These are phyloP conservation scores for Colletotrichum viniferum DNA, from an alignment of 2,329 filamentous ascomycete genomes.

Conservation along the genomic window DNA sequence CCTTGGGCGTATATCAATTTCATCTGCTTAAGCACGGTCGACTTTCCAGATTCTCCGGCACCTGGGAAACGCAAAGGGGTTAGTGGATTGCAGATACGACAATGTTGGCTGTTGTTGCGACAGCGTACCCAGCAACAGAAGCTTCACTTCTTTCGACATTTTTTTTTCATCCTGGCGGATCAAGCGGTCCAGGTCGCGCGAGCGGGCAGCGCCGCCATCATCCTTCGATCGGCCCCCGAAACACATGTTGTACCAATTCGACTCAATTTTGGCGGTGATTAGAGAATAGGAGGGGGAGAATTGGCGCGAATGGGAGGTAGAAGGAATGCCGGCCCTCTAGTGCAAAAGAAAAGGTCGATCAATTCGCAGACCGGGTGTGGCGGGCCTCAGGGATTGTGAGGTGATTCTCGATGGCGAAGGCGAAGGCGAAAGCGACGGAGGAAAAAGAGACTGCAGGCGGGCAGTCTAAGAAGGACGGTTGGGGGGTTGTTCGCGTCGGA, in stretches of 20 bases:
- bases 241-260: constrained; percentile 56
- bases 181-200: constrained; percentile 82
- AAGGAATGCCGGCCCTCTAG: background rate
- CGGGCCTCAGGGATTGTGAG: background rate
- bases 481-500: background rate
- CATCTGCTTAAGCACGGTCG: constrained; percentile 98
- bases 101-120: constrained; percentile 14
- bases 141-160: constrained; percentile 87
- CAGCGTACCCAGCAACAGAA: constrained; percentile 82
- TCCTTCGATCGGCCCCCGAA: constrained; percentile 62
- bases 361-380: background rate
- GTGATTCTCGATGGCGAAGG: background rate
- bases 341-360: background rate
- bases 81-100: background rate
- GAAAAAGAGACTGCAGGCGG: background rate
- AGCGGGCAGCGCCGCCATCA: constrained; percentile 57
- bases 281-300: background rate
- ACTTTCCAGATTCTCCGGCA: constrained; percentile 91
- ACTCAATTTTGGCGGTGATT: background rate
- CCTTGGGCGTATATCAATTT: constrained; percentile 94
- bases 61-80: constrained; percentile 55
- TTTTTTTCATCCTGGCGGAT: constrained; percentile 88
- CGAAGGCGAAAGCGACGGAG: background rate
- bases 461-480: background rate
- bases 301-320: background rate